phyloP scores from a whole-genome alignment of 192 early-diverging fungal genomes.

The Backusella australiensis region DNA sequence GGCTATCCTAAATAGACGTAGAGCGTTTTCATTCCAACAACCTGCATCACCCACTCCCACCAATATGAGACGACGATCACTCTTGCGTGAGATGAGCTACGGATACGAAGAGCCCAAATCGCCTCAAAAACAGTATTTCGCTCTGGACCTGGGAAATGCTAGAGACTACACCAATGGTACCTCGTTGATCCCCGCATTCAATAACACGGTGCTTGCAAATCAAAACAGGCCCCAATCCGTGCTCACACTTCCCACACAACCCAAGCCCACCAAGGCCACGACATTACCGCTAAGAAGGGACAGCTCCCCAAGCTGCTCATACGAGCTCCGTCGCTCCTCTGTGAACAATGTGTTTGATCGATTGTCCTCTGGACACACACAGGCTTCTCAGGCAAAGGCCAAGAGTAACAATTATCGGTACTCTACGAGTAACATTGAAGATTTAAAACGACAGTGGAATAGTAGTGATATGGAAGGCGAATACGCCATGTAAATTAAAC shows the following conservation, averaged over 20 bases:
- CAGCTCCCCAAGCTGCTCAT: background rate
- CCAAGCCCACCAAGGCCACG: background rate
- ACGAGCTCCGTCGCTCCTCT: background rate
- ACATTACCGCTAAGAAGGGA: background rate
- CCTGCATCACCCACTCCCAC: background rate
- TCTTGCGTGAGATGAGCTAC: background rate
- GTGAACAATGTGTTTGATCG: conserved; percentile 23
- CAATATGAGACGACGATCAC: background rate
- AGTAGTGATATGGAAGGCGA: background rate
- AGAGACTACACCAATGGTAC: background rate
- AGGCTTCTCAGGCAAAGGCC: conserved; percentile 18
- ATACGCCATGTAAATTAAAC: background rate
- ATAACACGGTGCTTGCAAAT: background rate
- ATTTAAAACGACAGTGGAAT: background rate
- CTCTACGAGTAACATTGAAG: conserved; percentile 5
- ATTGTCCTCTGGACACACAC: conserved; percentile 23
- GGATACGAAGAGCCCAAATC: background rate
- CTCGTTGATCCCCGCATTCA: background rate
- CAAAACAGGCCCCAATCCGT: background rate
- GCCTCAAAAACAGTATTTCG: background rate
- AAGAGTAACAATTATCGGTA: background rate
- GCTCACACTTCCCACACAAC: background rate
- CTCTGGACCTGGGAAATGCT: background rate
- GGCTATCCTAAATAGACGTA: background rate
- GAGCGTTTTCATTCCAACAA: conserved; percentile 10